A percentile compares a stretch with the other conserved stretches of the same genome.
phyloP scores from a whole-genome alignment of 129 eudicot genomes.

The Glebionis coronaria region DNA sequence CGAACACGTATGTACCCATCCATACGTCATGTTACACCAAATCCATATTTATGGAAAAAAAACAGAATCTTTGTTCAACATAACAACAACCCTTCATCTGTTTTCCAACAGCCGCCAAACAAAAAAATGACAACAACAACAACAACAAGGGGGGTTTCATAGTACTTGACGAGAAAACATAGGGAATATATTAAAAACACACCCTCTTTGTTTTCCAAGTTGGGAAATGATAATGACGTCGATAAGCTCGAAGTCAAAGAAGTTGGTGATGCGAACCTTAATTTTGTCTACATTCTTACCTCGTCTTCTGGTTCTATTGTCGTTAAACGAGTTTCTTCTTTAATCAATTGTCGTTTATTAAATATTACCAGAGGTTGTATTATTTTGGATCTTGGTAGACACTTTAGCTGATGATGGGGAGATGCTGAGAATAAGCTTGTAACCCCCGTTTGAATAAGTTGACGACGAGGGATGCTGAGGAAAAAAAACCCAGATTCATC shows the following conservation, averaged over 20 bases:
- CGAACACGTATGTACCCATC: no score
- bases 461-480: no score
- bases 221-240: slow-evolving; percentile 52
- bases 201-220: slow-evolving; percentile 60
- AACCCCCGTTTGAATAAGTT: no score
- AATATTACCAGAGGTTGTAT: no score
- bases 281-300: slow-evolving; percentile 77
- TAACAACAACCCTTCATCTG: slow-evolving; percentile 14
- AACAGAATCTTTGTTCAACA: neutral
- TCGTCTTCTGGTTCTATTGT: slow-evolving; percentile 67
- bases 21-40: no score
- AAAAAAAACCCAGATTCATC: no score
- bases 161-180: slow-evolving; percentile 63
- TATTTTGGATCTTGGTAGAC: no score
- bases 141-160: slow-evolving; percentile 50
- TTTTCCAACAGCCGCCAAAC: neutral
- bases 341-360: no score
- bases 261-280: slow-evolving; percentile 96
- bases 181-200: slow-evolving; percentile 75
- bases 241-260: slow-evolving; percentile 62
- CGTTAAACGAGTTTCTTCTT: slow-evolving; percentile 78
- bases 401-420: no score
- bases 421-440: no score
- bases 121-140: slow-evolving; percentile 39
- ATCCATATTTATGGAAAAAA: no score